Conservation (phyloP, 495 filamentous ascomycete genomes). For the Collariella sp. region DNA sequence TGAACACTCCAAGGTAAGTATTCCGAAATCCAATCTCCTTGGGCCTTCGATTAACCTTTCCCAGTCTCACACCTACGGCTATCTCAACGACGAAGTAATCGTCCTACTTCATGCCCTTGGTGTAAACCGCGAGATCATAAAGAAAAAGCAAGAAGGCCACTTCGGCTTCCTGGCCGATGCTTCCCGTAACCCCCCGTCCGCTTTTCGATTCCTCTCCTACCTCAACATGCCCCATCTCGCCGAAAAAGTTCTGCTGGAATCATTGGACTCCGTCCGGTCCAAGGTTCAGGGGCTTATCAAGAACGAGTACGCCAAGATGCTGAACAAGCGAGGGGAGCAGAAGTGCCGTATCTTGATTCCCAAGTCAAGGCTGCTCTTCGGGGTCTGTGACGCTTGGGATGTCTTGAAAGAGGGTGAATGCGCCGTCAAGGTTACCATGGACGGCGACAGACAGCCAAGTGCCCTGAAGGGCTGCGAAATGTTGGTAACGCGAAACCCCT, state of each 20-base stretch:
- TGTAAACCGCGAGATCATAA: conserved; percentile 27
- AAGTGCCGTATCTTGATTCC: conserved; percentile 40
- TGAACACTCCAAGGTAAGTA: conserved; percentile 37
- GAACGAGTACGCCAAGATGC: conserved; percentile 35
- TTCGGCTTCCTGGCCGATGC: conserved; percentile 34
- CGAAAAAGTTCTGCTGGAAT: conserved; percentile 40
- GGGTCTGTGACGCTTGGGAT: conserved; percentile 40
- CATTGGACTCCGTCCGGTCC: conserved; percentile 27
- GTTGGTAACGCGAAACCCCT: conserved; percentile 45
- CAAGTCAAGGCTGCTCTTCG: conserved; percentile 41
- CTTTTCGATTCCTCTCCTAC: conserved; percentile 39
- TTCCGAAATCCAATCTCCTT: too few relatives aligned
- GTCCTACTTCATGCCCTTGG: conserved; percentile 40
- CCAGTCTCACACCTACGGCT: conserved; percentile 41
- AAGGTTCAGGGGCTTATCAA: conserved; percentile 31
- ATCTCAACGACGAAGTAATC: conserved; percentile 45
- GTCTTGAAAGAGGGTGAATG: conserved; percentile 42
- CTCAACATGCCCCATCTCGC: conserved; percentile 34
- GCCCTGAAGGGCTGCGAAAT: conserved; percentile 36
- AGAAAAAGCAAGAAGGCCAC: conserved; percentile 39
- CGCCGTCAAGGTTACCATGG: conserved; percentile 36
- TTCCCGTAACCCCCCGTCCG: conserved; percentile 22
- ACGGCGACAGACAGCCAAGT: conserved; percentile 33
- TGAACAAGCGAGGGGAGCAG: conserved; percentile 41
- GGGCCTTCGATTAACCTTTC: not conserved